Conservation (phyloP, 2,329 filamentous ascomycete genomes). For the Chrysosphaeria jannelii region DNA sequence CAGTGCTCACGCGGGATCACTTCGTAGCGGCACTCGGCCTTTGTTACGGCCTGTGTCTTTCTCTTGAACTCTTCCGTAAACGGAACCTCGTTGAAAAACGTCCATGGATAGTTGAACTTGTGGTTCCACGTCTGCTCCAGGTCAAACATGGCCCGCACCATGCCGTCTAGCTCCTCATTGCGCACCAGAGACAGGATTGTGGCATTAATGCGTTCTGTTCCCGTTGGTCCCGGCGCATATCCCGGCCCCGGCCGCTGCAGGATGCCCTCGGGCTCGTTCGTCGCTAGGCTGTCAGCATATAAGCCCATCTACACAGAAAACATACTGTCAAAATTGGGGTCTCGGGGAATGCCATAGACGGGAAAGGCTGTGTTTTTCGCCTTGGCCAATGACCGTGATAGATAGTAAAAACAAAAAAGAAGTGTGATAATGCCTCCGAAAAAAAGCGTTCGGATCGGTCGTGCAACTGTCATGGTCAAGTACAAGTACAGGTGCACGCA, state of each 20-base stretch:
- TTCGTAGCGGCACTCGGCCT: constrained; percentile 67
- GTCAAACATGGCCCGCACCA: constrained; percentile 71
- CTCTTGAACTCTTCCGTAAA: constrained; percentile 84
- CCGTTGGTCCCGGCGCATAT: constrained; percentile 45
- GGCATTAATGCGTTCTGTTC: constrained; percentile 69
- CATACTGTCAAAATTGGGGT: constrained; percentile 72
- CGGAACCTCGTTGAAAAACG: constrained; percentile 89
- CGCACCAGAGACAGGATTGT: constrained; percentile 77
- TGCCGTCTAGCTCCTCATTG: constrained; percentile 61
- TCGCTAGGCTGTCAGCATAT: constrained; percentile 22
- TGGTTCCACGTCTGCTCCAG: constrained; percentile 86
- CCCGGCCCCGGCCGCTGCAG: constrained; percentile 44
- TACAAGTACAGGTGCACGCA: too few relatives aligned
- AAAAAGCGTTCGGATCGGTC: constrained; percentile 54
- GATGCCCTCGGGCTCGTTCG: constrained; percentile 51
- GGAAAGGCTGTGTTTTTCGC: constrained; percentile 10
- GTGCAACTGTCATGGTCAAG: constrained; percentile 45
- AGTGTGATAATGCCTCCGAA: constrained; percentile 35
- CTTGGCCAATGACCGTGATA: constrained; percentile 26
- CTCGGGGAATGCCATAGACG: constrained; percentile 23
- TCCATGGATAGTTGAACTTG: constrained; percentile 99
- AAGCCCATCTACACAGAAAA: constrained; percentile 3
- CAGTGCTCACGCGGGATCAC: constrained; percentile 86
- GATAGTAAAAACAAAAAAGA: constrained; percentile 49
- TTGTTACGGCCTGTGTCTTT: constrained; percentile 52